A percentile compares a stretch with the other conserved stretches of the same genome.
Conservation (phyloP, 2,329 filamentous ascomycete species). For the Graphiopsis chlorocephala region DNA sequence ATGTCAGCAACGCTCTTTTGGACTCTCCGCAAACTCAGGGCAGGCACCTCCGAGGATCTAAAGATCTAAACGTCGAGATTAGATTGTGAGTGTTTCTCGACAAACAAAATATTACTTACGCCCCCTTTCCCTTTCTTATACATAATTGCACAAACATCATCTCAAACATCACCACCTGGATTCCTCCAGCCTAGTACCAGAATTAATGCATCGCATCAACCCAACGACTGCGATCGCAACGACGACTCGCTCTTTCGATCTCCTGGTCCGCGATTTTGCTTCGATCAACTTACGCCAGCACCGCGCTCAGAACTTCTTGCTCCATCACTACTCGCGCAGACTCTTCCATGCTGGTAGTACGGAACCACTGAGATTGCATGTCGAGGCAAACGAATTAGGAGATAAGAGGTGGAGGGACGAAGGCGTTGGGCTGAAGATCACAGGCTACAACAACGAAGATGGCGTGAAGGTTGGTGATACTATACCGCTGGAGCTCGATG, state of each 20-base stretch:
- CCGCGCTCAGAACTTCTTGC: slow-evolving; percentile 19
- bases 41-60: neutral
- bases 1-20: neutral
- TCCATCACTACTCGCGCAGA: slow-evolving; percentile 1
- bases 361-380: neutral
- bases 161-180: neutral
- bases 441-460: neutral
- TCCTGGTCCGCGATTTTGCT: slow-evolving; percentile 18
- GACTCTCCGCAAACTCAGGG: neutral
- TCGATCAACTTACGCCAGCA: slow-evolving; percentile 23
- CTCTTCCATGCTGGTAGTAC: neutral
- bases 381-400: neutral
- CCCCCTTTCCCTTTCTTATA: neutral
- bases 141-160: neutral
- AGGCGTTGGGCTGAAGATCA: slow-evolving; percentile 12
- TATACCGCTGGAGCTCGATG: neutral
- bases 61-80: slow-evolving; percentile 1
- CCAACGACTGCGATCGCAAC: neutral
- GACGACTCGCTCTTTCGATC: slow-evolving; percentile 18
- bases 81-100: neutral
- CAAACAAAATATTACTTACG: neutral
- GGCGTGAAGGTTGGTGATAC: neutral
- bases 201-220: neutral
- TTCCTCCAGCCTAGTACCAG: neutral
- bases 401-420: slow-evolving; percentile 13